Base-by-base conservation (phyloP, 2,329 filamentous ascomycete genomes). In the Capronia coronata region DNA sequence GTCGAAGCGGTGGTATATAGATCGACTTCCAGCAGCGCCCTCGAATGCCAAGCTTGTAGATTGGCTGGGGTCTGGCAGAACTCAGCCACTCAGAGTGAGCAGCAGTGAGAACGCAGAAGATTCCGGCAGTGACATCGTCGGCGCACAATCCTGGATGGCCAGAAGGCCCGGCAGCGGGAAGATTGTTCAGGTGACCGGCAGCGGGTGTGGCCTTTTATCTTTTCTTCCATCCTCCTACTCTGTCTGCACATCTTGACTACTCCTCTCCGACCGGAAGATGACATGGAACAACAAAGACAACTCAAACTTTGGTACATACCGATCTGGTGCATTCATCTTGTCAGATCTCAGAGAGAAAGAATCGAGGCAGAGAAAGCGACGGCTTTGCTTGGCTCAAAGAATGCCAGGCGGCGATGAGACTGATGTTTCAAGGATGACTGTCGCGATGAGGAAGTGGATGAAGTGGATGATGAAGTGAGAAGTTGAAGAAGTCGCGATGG, bases 271-370 rank as follows among this genome's bases (percentile, higher is more conserved):
- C 45, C 19, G 18, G 19, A 14, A 27, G 34, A 42, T 34, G 35
- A 38, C 19, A 35, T 22, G 27, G 45, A n/a, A n/a, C 23, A 43
- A 37, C 14, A 21, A 42, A 38, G 27, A 44, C 39, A n/a, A 30
- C 18, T 22, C 30, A 44, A n/a, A 42, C 21, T 14, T 29, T 13
- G 22, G 14, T 5, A 59, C 56, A 40, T 59, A 59, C 56, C 56
- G 54, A 41, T 59, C 56, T 40, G 56, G 56, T 19, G 56, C 56
- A 19, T 59, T 59, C 41, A 58, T 56, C 11, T 34, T 48, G 39
- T 27, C 39, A n/a, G 39, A 49, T 45, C 29, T 43, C 40, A 41
- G 25, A 51, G 25, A 30, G 37, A 29, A 41, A 23, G 40, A 46
- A 25, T 41, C n/a, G 3, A 7, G 39, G 23, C 39, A 47, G 42